phyloP scores from a whole-genome alignment of 257 asterid genomes.

The Nicotiana paniculata region DNA sequence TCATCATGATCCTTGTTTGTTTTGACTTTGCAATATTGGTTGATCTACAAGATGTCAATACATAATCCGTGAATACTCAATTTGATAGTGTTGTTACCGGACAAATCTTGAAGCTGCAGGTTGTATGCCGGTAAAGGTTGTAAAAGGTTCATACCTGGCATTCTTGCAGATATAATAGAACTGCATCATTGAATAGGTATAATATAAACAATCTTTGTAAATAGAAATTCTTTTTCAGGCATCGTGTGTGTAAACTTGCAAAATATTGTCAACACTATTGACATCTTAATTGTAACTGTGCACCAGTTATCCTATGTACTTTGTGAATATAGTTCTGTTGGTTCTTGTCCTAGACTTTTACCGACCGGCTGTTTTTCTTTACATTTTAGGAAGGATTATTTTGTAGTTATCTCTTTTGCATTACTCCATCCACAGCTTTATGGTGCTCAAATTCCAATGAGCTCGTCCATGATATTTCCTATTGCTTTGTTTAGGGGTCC shows the following conservation, averaged over 20 bases:
- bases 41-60: conserved; percentile 1
- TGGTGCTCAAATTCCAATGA: neutral
- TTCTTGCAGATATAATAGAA: conserved; percentile 8
- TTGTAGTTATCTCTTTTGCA: neutral
- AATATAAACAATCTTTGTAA: neutral
- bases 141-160: neutral
- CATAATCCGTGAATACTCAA: neutral
- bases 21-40: neutral
- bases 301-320: neutral
- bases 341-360: neutral
- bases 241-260: neutral
- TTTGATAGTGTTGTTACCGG: neutral
- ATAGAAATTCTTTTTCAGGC: neutral
- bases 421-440: neutral
- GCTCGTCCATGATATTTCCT: neutral
- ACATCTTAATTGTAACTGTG: neutral
- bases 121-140: neutral
- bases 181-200: neutral
- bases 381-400: neutral
- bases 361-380: neutral
- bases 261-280: neutral
- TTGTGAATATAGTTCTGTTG: neutral
- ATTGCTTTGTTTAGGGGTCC: neutral
- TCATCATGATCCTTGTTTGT: conserved; percentile 13
- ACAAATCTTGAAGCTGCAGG: neutral